Evolutionary conservation across 257 asterid species (phyloP).

Genomic region (Galeopsis tetrahit): DNA sequence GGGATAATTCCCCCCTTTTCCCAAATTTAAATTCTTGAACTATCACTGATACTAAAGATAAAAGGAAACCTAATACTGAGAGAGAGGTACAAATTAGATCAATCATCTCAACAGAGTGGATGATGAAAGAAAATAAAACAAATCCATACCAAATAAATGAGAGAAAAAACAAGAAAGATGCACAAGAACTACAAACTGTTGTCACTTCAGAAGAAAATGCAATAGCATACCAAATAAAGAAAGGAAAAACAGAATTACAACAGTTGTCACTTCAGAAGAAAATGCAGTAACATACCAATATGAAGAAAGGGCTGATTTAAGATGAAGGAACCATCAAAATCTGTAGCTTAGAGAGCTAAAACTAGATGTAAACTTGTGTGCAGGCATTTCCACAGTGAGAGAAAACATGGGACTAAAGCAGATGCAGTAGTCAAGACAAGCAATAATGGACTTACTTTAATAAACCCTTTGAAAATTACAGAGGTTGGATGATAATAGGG

Average conservation of each 20-base stretch:
- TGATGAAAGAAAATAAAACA: background rate
- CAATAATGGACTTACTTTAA: slow-evolving; percentile 35
- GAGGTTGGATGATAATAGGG: slow-evolving; percentile 33
- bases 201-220: background rate
- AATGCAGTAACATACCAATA: slow-evolving; percentile 8
- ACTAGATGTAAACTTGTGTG: background rate
- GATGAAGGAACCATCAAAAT: slow-evolving; percentile 15
- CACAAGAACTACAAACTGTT: background rate
- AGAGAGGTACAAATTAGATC: background rate
- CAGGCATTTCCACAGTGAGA: slow-evolving; percentile 14
- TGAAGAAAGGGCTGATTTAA: background rate
- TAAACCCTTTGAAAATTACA: slow-evolving; percentile 29
- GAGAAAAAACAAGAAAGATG: background rate
- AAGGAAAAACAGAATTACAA: background rate
- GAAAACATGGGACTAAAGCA: slow-evolving; percentile 32
- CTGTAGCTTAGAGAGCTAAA: slow-evolving; percentile 20
- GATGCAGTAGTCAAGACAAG: slow-evolving; percentile 40
- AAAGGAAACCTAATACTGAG: background rate
- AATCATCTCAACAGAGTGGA: slow-evolving; percentile 5
- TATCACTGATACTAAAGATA: background rate
- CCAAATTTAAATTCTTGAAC: slow-evolving; percentile 4
- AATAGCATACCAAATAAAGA: slow-evolving; percentile 27
- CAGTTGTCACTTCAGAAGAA: background rate
- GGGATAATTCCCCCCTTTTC: background rate
- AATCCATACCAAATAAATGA: background rate